Conservation (phyloP, 2,329 filamentous ascomycete genomes). For the Byssothecium circinans region DNA sequence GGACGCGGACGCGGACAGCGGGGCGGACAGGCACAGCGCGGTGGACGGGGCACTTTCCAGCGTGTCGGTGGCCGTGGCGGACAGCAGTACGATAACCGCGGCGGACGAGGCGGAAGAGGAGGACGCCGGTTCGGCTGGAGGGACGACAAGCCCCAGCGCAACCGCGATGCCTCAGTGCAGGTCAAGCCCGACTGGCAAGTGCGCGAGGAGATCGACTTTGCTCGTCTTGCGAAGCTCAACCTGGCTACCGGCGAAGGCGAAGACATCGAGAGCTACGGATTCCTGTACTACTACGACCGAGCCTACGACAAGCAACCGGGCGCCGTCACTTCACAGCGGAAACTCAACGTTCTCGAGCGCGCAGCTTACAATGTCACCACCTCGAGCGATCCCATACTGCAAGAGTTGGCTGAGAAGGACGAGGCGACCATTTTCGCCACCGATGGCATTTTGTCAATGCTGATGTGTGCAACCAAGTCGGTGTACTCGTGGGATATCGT, state of each 20-base stretch:
- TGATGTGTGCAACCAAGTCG: slow-evolving; percentile 96
- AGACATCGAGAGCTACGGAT: slow-evolving; percentile 92
- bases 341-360: slow-evolving; percentile 85
- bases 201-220: slow-evolving; percentile 98
- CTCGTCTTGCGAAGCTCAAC: slow-evolving; percentile 91
- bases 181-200: slow-evolving; percentile 95
- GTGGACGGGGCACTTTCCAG: slow-evolving; percentile 72
- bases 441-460: slow-evolving; percentile 96
- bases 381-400: slow-evolving; percentile 92
- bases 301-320: slow-evolving; percentile 91
- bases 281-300: slow-evolving; percentile 98
- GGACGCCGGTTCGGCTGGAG: slow-evolving; percentile 96
- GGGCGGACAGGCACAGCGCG: slow-evolving; percentile 73
- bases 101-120: slow-evolving; percentile 69
- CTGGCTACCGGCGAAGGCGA: slow-evolving; percentile 93
- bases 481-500: slow-evolving; percentile 99
- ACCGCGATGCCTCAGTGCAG: slow-evolving; percentile 93
- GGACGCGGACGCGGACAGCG: slow-evolving; percentile 70
- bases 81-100: slow-evolving; percentile 70
- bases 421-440: slow-evolving; percentile 97
- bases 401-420: slow-evolving; percentile 93
- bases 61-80: slow-evolving; percentile 70
- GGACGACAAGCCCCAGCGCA: slow-evolving; percentile 96
- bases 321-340: slow-evolving; percentile 79
- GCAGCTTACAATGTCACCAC: slow-evolving; percentile 98